Evolutionary conservation across 2,329 filamentous ascomycete species (phyloP).

Genomic region (Berkeleyomyces basicola): DNA sequence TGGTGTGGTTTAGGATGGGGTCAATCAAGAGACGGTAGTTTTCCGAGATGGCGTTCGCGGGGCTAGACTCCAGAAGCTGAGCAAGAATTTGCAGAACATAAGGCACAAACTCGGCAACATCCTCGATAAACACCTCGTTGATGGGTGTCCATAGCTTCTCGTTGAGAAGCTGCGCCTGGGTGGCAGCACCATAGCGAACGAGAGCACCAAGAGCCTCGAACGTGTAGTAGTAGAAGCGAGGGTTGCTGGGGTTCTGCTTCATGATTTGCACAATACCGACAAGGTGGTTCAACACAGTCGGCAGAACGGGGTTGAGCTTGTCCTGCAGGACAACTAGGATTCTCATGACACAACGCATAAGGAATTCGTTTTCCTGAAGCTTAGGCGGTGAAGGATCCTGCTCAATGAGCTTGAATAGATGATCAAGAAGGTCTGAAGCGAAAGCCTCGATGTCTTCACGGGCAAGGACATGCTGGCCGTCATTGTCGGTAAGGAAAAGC

Average conservation of each 20-base stretch:
- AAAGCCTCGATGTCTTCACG: conserved; percentile 63
- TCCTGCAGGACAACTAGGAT: conserved; percentile 90
- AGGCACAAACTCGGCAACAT: conserved; percentile 85
- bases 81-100: conserved; percentile 95
- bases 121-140: conserved; percentile 59
- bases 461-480: conserved; percentile 62
- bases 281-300: conserved; percentile 67
- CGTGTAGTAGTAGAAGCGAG: conserved; percentile 95
- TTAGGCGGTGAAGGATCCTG: conserved; percentile 73
- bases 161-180: conserved; percentile 58
- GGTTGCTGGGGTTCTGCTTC: conserved; percentile 89
- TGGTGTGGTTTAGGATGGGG: conserved; percentile 60
- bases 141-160: conserved; percentile 70
- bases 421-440: conserved; percentile 70
- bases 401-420: conserved; percentile 83
- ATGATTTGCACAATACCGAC: conserved; percentile 84
- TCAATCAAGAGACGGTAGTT: conserved; percentile 67
- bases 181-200: conserved; percentile 48
- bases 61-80: conserved; percentile 74
- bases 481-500: conserved; percentile 63
- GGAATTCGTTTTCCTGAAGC: conserved; percentile 94
- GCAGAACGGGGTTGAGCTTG: conserved; percentile 53
- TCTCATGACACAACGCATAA: conserved; percentile 98
- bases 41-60: conserved; percentile 57
- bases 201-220: conserved; percentile 89